These are phyloP conservation scores for Candida patagonica DNA, from an alignment of 805 yeast genomes.

Conservation along the genomic window DNA sequence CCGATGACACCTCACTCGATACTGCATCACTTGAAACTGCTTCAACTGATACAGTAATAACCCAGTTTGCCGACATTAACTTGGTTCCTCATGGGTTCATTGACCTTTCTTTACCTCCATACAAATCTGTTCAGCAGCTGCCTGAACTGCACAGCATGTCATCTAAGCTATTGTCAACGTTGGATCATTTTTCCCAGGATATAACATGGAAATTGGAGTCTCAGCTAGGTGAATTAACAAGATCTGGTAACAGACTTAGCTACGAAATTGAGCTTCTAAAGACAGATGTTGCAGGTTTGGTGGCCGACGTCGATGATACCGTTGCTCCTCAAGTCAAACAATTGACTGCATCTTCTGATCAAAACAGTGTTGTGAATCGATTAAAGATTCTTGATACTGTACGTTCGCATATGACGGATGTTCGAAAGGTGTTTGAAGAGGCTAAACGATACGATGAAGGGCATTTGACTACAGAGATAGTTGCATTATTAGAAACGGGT, in stretches of 20 bases:
- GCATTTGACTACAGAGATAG: constrained; percentile 24
- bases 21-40: constrained; percentile 2
- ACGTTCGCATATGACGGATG: constrained; percentile 19
- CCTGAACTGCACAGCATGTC: constrained; percentile 22
- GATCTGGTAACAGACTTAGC: constrained; percentile 22
- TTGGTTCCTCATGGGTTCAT: constrained; percentile 24
- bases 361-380: constrained; percentile 13
- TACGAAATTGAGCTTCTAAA: constrained; percentile 28
- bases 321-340: constrained; percentile 10
- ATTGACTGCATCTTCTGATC: constrained; percentile 1
- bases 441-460: constrained; percentile 20
- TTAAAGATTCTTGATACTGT: constrained; percentile 20
- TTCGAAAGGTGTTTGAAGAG: constrained; percentile 18
- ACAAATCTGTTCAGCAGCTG: constrained; percentile 11
- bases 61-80: constrained; percentile 18
- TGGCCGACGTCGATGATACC: constrained; percentile 15
- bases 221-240: constrained; percentile 19
- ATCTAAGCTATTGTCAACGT: constrained; percentile 23
- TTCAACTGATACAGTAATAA: constrained; percentile 15
- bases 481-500: constrained; percentile 9
- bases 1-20: too few species aligned
- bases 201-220: constrained; percentile 22
- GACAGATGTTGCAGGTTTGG: constrained; percentile 22
- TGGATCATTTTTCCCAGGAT: constrained; percentile 25
- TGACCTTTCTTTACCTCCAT: constrained; percentile 17